phyloP scores from a whole-genome alignment of 768 basidiomycete genomes.

The Lactifluus subvellereus region DNA sequence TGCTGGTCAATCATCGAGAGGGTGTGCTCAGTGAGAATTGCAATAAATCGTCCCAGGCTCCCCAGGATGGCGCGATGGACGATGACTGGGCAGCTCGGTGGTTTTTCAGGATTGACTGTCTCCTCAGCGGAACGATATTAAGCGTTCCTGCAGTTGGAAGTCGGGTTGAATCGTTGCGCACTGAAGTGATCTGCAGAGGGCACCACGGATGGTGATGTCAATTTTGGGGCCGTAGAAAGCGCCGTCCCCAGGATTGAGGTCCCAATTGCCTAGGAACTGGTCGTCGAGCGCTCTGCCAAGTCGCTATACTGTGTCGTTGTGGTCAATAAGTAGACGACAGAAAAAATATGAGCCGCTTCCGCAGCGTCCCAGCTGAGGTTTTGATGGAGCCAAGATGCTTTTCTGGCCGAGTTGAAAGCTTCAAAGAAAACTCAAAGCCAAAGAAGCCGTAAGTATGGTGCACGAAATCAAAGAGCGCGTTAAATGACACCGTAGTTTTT shows the following conservation, averaged over 20 bases:
- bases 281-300: conserved; percentile 77
- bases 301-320: conserved; percentile 48
- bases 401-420: too few species aligned
- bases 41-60: conserved; percentile 90
- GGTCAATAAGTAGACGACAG: not conserved
- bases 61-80: conserved; percentile 97
- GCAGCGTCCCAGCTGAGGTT: conserved; percentile 74
- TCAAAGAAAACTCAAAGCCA: conserved; percentile 48
- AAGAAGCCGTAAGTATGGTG: conserved; percentile 89
- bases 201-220: conserved; percentile 94
- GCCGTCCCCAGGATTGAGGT: conserved; percentile 91
- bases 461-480: conserved; percentile 89
- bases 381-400: conserved; percentile 38
- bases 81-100: conserved; percentile 82
- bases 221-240: conserved; percentile 99
- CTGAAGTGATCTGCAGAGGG: conserved; percentile 89
- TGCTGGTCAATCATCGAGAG: not conserved
- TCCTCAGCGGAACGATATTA: conserved; percentile 84
- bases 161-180: conserved; percentile 99
- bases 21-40: conserved; percentile 87
- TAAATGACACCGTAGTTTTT: conserved; percentile 31
- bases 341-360: conserved; percentile 52
- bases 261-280: conserved; percentile 80
- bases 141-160: conserved; percentile 95
- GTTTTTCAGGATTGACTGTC: conserved; percentile 47